Evolutionary conservation across 495 filamentous ascomycete genomes (phyloP).

Genomic region (Oleoguttula mirabilis): DNA sequence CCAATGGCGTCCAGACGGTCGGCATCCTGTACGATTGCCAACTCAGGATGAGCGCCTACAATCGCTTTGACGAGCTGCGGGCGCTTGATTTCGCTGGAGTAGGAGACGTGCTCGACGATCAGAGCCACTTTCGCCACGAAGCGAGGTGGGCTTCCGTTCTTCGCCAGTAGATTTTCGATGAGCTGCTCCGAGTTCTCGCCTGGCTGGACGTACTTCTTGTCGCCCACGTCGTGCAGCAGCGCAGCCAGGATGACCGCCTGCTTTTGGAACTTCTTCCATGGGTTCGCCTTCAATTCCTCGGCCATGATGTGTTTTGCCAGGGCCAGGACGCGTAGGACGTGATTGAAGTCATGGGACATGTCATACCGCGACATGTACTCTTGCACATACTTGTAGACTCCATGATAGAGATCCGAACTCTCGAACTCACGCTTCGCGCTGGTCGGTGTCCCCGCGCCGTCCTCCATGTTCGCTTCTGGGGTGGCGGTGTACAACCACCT

Average conservation of each 20-base stretch:
- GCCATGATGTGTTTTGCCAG: conserved; percentile 52
- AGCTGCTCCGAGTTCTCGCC: conserved; percentile 40
- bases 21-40: conserved; percentile 81
- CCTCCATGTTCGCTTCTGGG: background rate
- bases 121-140: conserved; percentile 54
- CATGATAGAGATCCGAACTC: conserved; percentile 11
- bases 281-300: conserved; percentile 30
- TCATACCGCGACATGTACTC: conserved; percentile 73
- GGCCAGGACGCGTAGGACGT: conserved; percentile 66
- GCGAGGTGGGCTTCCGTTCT: conserved; percentile 38
- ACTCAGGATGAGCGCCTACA: conserved; percentile 51
- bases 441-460: background rate
- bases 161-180: conserved; percentile 46
- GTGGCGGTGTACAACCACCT: too few relatives aligned
- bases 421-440: conserved; percentile 12
- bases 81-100: conserved; percentile 53
- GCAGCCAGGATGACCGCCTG: conserved; percentile 56
- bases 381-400: conserved; percentile 39
- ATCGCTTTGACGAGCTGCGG: conserved; percentile 37
- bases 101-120: conserved; percentile 64
- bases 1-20: conserved; percentile 84
- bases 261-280: conserved; percentile 13
- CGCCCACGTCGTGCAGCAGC: conserved; percentile 77
- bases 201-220: conserved; percentile 60
- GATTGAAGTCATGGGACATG: conserved; percentile 71